A percentile compares a stretch with the other conserved stretches of the same genome.
Conservation (phyloP, 345 rosid genomes). For the Ceriops zippeliana region DNA sequence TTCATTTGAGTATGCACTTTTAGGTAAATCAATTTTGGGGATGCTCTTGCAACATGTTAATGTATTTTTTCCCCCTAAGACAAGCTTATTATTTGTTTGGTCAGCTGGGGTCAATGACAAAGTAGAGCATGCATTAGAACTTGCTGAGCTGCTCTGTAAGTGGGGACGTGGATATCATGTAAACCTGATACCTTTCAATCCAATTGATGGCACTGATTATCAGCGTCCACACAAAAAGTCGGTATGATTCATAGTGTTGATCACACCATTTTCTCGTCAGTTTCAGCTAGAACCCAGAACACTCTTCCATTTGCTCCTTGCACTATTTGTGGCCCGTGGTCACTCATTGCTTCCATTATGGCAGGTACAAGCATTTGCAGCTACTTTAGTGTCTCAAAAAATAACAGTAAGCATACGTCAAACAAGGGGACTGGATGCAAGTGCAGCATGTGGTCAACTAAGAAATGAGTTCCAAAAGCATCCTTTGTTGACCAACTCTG, state of each 20-base stretch:
- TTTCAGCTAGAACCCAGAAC: constrained; percentile 5
- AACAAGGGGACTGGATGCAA: constrained; percentile 89
- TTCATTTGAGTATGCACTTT: constrained; percentile 85
- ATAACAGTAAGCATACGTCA: constrained; percentile 73
- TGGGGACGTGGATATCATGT: constrained; percentile 88
- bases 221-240: constrained; percentile 72
- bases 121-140: constrained; percentile 72
- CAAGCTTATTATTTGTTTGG: constrained; percentile 14
- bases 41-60: background rate
- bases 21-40: constrained; percentile 46
- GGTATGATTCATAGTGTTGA: constrained; percentile 34
- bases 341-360: constrained; percentile 6
- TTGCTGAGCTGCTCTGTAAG: constrained; percentile 70
- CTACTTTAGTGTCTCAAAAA: constrained; percentile 68
- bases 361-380: constrained; percentile 68
- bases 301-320: background rate
- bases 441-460: constrained; percentile 98
- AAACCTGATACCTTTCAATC: constrained; percentile 90
- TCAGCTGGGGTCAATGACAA: constrained; percentile 92
- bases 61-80: background rate
- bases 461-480: constrained; percentile 89
- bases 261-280: constrained; percentile 4
- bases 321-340: background rate
- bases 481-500: constrained; percentile 47
- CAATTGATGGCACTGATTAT: constrained; percentile 83